Evolutionary conservation across 257 asterid species (phyloP).

Genomic region (Eustoma russellianum): DNA sequence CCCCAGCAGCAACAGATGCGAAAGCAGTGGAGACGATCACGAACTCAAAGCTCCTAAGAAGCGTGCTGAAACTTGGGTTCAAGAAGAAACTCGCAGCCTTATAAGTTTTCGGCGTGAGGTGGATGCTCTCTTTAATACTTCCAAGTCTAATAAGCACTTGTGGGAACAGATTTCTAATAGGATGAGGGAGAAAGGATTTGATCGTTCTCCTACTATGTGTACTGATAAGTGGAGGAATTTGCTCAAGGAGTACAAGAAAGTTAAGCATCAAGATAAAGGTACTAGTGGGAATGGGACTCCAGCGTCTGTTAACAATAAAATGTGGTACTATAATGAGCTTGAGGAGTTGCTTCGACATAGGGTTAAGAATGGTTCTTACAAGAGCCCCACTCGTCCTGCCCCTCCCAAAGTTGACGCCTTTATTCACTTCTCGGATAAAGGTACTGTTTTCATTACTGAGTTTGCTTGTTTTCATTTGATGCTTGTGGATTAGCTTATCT

Average conservation of each 20-base stretch:
- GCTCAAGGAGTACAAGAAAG: slow-evolving; percentile 77
- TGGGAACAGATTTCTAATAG: slow-evolving; percentile 81
- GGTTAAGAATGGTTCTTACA: slow-evolving; percentile 39
- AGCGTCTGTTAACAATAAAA: slow-evolving; percentile 16
- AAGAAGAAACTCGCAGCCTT: slow-evolving; percentile 64
- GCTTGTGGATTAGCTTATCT: too few relatives aligned
- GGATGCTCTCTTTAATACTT: slow-evolving; percentile 67
- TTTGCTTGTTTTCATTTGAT: background rate
- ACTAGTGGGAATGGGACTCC: slow-evolving; percentile 38
- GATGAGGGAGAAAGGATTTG: slow-evolving; percentile 90
- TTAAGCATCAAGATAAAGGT: slow-evolving; percentile 37
- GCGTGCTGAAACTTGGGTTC: slow-evolving; percentile 89
- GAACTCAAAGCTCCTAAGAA: slow-evolving; percentile 54
- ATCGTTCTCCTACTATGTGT: slow-evolving; percentile 87
- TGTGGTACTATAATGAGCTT: slow-evolving; percentile 61
- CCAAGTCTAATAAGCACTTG: slow-evolving; percentile 73
- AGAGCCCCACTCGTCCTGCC: slow-evolving; percentile 26
- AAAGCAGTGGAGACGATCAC: slow-evolving; percentile 35
- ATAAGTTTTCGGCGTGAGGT: slow-evolving; percentile 61
- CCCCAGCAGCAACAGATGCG: slow-evolving; percentile 17
- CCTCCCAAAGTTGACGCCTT: slow-evolving; percentile 54
- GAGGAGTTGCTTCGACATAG: slow-evolving; percentile 65
- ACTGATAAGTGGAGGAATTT: slow-evolving; percentile 94
- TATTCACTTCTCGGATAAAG: slow-evolving; percentile 80
- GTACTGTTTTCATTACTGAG: slow-evolving; percentile 15